Conservation (phyloP, 2,329 filamentous ascomycete species). For the Trichoderma sp. region DNA sequence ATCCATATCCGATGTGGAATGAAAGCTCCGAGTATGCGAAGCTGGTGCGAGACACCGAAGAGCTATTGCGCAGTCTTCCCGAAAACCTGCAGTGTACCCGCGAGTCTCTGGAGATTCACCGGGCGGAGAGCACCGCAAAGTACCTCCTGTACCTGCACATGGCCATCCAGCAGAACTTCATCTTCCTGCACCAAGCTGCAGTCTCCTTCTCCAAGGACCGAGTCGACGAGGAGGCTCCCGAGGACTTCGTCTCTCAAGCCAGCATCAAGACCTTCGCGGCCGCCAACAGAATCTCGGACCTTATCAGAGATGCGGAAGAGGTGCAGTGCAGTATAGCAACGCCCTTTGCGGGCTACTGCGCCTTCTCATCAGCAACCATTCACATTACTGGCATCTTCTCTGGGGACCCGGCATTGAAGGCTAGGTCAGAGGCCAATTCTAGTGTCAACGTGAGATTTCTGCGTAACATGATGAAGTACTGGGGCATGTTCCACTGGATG, state of each 20-base stretch:
- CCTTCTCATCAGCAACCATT: constrained; percentile 91
- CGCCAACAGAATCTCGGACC: constrained; percentile 81
- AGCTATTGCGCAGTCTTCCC: constrained; percentile 71
- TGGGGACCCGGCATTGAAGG: constrained; percentile 74
- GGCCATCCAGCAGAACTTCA: constrained; percentile 81
- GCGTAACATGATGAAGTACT: constrained; percentile 93
- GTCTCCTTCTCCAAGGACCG: constrained; percentile 68
- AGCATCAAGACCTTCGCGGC: constrained; percentile 77
- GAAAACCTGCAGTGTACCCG: constrained; percentile 70
- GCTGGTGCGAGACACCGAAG: constrained; percentile 70
- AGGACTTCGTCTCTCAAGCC: constrained; percentile 74
- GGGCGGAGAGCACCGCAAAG: constrained; percentile 81
- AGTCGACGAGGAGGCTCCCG: constrained; percentile 71
- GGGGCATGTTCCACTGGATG: constrained; percentile 99
- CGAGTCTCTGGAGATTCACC: constrained; percentile 83
- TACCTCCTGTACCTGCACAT: constrained; percentile 94
- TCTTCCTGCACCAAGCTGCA: constrained; percentile 89
- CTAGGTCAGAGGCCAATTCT: constrained; percentile 78
- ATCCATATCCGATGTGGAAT: constrained; percentile 78
- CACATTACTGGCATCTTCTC: constrained; percentile 92
- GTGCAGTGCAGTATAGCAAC: constrained; percentile 72
- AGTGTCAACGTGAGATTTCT: constrained; percentile 88
- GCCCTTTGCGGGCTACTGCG: constrained; percentile 92
- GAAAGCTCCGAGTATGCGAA: constrained; percentile 73
- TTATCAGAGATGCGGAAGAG: constrained; percentile 78